These are phyloP conservation scores for Vararia minispora DNA, from an alignment of 768 basidiomycete genomes.

Conservation along the genomic window DNA sequence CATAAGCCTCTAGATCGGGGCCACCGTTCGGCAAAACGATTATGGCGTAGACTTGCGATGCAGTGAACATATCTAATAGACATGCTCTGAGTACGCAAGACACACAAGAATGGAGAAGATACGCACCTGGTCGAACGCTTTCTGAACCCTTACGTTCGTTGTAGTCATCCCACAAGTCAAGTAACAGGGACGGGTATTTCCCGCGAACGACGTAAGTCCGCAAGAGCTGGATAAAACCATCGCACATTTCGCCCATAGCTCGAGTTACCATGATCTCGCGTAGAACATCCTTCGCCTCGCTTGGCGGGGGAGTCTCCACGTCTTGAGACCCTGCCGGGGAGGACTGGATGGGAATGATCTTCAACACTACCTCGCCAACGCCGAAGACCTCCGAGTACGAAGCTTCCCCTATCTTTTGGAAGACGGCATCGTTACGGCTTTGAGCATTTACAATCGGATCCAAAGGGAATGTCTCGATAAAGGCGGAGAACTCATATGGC, in stretches of 20 bases:
- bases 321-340: conserved; percentile 26
- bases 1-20: conserved; percentile 79
- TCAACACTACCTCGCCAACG: conserved; percentile 81
- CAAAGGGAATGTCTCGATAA: conserved; percentile 70
- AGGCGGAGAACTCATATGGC: conserved; percentile 70
- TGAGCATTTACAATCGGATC: conserved; percentile 49
- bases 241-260: conserved; percentile 65
- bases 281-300: conserved; percentile 63
- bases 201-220: conserved; percentile 85
- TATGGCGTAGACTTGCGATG: conserved; percentile 78
- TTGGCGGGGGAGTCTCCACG: conserved; percentile 51
- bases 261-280: conserved; percentile 73
- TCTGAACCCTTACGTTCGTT: conserved; percentile 66
- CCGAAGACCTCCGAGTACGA: conserved; percentile 95
- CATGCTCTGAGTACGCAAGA: background rate
- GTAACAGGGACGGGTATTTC: conserved; percentile 65
- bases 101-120: conserved; percentile 5
- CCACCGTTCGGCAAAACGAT: conserved; percentile 89
- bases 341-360: conserved; percentile 69
- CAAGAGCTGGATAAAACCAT: conserved; percentile 70
- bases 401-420: conserved; percentile 91
- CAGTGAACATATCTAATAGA: conserved; percentile 54
- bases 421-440: conserved; percentile 25
- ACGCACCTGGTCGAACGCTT: conserved; percentile 73
- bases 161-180: conserved; percentile 85